These are phyloP conservation scores for Periconia macrospinosa DNA, from an alignment of 2,329 filamentous ascomycete species.

Conservation along the genomic window DNA sequence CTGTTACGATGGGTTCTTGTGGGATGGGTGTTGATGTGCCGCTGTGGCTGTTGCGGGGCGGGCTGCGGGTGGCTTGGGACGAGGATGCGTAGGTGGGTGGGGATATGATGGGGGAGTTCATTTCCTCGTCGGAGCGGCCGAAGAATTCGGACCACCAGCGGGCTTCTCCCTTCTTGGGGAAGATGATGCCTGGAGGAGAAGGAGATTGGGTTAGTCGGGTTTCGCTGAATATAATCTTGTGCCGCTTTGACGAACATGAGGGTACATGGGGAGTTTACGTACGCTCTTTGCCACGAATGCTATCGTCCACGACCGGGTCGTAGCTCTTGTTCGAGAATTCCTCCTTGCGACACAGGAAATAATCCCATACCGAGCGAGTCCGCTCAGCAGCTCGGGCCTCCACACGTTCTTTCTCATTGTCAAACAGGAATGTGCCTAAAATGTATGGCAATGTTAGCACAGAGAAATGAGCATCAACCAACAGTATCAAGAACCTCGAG, in stretches of 20 bases:
- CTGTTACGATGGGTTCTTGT: slow-evolving; percentile 38
- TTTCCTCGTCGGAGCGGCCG: slow-evolving; percentile 83
- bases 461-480: not conserved
- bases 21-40: slow-evolving; percentile 29
- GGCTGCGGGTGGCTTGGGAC: slow-evolving; percentile 17
- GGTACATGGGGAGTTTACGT: not conserved
- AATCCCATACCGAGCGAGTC: slow-evolving; percentile 91
- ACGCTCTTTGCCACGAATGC: slow-evolving; percentile 71
- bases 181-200: slow-evolving; percentile 64
- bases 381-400: slow-evolving; percentile 69
- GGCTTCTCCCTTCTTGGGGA: slow-evolving; percentile 76
- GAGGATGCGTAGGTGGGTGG: slow-evolving; percentile 23
- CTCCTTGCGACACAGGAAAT: slow-evolving; percentile 78
- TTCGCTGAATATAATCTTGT: not conserved
- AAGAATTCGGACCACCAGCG: slow-evolving; percentile 94
- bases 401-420: slow-evolving; percentile 85
- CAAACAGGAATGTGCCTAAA: slow-evolving; percentile 77
- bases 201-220: not conserved
- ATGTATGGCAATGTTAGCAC: not conserved
- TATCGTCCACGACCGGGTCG: slow-evolving; percentile 74
- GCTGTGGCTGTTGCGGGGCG: slow-evolving; percentile 22
- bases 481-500: not conserved
- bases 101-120: slow-evolving; percentile 67
- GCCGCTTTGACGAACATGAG: no score
- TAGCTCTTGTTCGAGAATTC: slow-evolving; percentile 86